Evolutionary conservation across 176 grass and related monocot species (phyloP), one percentile per base, ranked within the genome.

Genomic region (Bolboschoenus planiculmis): DNA sequence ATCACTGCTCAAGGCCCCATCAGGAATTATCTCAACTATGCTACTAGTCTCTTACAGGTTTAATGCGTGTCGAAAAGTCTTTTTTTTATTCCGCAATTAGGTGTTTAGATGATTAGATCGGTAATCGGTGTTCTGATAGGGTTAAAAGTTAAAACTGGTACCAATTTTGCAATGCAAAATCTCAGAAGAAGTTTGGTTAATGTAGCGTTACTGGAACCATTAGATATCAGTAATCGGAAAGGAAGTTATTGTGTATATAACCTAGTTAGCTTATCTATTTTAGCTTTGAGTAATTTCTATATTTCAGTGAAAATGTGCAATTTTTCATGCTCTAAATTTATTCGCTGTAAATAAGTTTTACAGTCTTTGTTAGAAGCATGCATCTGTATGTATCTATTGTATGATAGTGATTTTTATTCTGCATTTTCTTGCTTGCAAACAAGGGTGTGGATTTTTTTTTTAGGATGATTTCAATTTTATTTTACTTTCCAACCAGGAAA

Each of bases 1-100:
- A 93, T 98, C 90, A 93, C 96, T 65, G 86, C 92, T 55, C 96
- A 98, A 79, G 96, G 96, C 54, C 92, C 92, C 87, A 93, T 98
- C 85, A 89, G 92, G 73, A 98, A 95, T 90, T 98, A 98, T 68
- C 82, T 98, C 87, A 98, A 89, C 84, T 98, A 98, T 56, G 96
- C 92, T 63, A 85, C 90, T 74, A 95, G 90, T 48, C 96, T 98
- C 26, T 84, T 98, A 78, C 90, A 93, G 92, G 96, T 89, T 2
- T 23, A 59, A 58, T 30, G 21, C 27, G 14, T 4, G 24, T 26
- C 26, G 40, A n/a, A n/a, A 77, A 29, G 1, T 9, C 16, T n/a
- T 18, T 31, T 78, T 77, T 33, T 10, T 21, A 1, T 71, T 71
- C 35, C 20, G 24, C 18, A 21, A 11, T 71, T 71, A 24, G 66